Evolutionary conservation across 1,284 basidiomycete genomes (phyloP).

Genomic region (Omphalotus olearius): DNA sequence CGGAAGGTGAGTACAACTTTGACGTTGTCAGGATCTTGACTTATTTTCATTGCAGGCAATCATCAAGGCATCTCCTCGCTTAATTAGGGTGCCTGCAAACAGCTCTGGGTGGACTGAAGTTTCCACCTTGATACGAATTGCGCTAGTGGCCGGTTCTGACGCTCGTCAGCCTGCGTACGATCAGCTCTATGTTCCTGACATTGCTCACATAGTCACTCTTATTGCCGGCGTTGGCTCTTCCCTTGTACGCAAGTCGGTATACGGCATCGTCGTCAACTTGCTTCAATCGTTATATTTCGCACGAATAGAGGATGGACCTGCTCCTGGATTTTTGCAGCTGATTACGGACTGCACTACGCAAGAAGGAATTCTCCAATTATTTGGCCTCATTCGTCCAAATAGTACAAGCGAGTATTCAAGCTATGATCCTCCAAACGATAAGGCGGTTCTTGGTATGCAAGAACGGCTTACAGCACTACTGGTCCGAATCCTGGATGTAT

Average conservation of each 20-base stretch:
- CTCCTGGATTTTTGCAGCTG: constrained; percentile 54
- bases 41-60: constrained; percentile 45
- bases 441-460: constrained; percentile 58
- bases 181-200: constrained; percentile 80
- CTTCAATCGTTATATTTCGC: constrained; percentile 69
- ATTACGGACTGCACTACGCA: constrained; percentile 59
- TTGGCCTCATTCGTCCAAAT: constrained; percentile 64
- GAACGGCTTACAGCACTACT: constrained; percentile 68
- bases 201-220: constrained; percentile 74
- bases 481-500: constrained; percentile 58
- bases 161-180: constrained; percentile 59
- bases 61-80: constrained; percentile 62
- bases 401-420: constrained; percentile 61
- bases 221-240: constrained; percentile 72
- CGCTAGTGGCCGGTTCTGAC: constrained; percentile 68
- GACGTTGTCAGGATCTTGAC: constrained; percentile 11
- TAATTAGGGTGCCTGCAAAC: constrained; percentile 51
- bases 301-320: constrained; percentile 52
- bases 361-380: constrained; percentile 59
- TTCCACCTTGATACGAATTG: constrained; percentile 71
- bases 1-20: constrained; percentile 54
- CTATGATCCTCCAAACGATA: constrained; percentile 50
- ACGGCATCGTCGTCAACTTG: constrained; percentile 78
- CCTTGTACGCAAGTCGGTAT: constrained; percentile 74
- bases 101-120: constrained; percentile 84